These are phyloP conservation scores for Arctium lappa DNA, from an alignment of 129 eudicot species.

Conservation along the genomic window DNA sequence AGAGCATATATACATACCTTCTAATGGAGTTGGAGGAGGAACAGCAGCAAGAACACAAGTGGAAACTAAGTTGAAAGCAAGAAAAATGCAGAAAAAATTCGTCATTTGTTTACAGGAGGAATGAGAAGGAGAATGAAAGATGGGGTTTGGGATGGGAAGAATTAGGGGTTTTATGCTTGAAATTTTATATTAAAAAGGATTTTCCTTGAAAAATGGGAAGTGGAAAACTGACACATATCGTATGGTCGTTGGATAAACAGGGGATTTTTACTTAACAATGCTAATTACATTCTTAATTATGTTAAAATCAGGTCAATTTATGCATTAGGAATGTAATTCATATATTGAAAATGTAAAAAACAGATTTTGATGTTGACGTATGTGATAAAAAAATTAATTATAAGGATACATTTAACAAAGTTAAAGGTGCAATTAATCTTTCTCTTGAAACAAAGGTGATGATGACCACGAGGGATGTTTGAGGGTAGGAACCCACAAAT, in stretches of 20 bases:
- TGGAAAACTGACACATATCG: not conserved
- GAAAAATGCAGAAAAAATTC: slow-evolving; percentile 6
- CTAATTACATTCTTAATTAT: no score
- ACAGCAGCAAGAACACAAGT: slow-evolving; percentile 24
- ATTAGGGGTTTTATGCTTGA: slow-evolving; percentile 4
- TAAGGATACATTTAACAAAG: no score
- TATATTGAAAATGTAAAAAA: no score
- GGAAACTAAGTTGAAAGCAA: slow-evolving; percentile 27
- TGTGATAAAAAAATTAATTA: no score
- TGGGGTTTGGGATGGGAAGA: not conserved
- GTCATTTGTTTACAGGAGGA: slow-evolving; percentile 27
- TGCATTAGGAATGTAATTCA: no score
- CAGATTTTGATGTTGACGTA: not conserved
- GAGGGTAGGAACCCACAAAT: not conserved
- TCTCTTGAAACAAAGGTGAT: not conserved
- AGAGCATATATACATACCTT: slow-evolving; percentile 32
- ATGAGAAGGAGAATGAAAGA: not conserved
- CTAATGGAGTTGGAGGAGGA: slow-evolving; percentile 25
- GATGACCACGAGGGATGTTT: not conserved
- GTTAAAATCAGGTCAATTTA: no score
- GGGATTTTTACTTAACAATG: not conserved
- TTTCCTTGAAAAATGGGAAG: not conserved
- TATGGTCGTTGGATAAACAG: not conserved
- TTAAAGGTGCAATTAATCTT: no score
- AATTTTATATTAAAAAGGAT: not conserved